Conservation (phyloP, 345 rosid genomes). For the Euphorbia tirucalli region DNA sequence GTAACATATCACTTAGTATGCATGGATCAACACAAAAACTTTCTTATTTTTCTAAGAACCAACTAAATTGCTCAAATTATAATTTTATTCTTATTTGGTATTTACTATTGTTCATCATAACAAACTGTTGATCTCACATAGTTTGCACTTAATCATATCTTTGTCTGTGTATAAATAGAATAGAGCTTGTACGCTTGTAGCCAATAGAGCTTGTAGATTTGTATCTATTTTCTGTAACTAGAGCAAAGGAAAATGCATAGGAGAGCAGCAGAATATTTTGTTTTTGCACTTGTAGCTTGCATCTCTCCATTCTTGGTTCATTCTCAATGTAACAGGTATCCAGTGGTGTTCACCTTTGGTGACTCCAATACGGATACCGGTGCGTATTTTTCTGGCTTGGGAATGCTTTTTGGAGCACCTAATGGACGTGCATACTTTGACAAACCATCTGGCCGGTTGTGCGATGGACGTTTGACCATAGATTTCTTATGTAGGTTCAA, state of each 20-base stretch:
- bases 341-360: constrained; percentile 23
- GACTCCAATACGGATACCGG: constrained; percentile 32
- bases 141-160: background rate
- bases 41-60: background rate
- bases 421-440: constrained; percentile 51
- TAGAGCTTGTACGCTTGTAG: background rate
- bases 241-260: constrained; percentile 4
- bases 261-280: background rate
- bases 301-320: constrained; percentile 22
- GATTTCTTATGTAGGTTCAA: constrained; percentile 54
- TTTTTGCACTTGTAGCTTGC: background rate
- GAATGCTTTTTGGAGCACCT: constrained; percentile 37
- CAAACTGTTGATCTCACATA: background rate
- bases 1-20: background rate
- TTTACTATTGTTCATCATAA: too few species aligned
- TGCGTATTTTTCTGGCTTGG: constrained; percentile 22
- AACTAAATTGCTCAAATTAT: constrained; percentile 4
- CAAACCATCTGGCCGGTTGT: constrained; percentile 33
- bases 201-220: too few species aligned
- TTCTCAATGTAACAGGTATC: constrained; percentile 29
- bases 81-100: background rate
- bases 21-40: background rate
- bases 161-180: background rate
- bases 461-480: constrained; percentile 52
- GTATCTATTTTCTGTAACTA: background rate